A percentile compares a stretch with the other conserved stretches of the same genome.
These are phyloP conservation scores for Trichoderma atrobrunneum DNA, from an alignment of 2,329 filamentous ascomycete species.

Conservation along the genomic window DNA sequence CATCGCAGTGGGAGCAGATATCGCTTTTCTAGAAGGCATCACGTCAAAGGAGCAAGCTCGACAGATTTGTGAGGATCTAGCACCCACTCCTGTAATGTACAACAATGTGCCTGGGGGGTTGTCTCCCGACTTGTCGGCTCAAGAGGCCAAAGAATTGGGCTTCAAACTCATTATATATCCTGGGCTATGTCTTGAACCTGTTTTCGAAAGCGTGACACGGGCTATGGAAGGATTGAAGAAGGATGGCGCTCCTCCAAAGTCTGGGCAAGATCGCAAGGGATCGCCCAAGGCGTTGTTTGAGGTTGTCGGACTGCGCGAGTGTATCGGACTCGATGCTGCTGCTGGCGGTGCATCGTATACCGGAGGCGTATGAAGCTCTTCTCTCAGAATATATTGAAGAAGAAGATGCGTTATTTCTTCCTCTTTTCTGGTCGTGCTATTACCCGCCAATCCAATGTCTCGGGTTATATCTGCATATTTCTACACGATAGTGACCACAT, in stretches of 20 bases:
- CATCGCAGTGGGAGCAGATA: constrained; percentile 54
- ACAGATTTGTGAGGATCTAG: constrained; percentile 45
- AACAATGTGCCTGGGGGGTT: constrained; percentile 58
- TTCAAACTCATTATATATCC: constrained; percentile 60
- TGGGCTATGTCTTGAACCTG: neutral
- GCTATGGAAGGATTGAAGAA: neutral
- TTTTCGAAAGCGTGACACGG: neutral
- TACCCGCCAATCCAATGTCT: neutral
- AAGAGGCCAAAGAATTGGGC: constrained; percentile 53
- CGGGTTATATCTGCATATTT: neutral
- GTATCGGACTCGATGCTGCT: neutral
- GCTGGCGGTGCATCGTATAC: neutral
- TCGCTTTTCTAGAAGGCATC: constrained; percentile 59
- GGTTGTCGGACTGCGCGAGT: constrained; percentile 7
- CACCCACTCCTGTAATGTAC: constrained; percentile 50
- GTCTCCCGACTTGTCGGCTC: constrained; percentile 50
- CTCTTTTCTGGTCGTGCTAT: neutral
- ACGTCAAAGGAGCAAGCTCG: constrained; percentile 48
- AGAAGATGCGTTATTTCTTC: neutral
- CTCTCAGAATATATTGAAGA: neutral
- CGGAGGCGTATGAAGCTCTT: neutral
- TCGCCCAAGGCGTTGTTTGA: constrained; percentile 7
- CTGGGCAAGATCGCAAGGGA: neutral
- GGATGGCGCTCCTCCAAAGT: neutral
- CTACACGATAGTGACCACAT: no score